phyloP scores from a whole-genome alignment of 306 rosid species.

The Casuarina glauca region DNA sequence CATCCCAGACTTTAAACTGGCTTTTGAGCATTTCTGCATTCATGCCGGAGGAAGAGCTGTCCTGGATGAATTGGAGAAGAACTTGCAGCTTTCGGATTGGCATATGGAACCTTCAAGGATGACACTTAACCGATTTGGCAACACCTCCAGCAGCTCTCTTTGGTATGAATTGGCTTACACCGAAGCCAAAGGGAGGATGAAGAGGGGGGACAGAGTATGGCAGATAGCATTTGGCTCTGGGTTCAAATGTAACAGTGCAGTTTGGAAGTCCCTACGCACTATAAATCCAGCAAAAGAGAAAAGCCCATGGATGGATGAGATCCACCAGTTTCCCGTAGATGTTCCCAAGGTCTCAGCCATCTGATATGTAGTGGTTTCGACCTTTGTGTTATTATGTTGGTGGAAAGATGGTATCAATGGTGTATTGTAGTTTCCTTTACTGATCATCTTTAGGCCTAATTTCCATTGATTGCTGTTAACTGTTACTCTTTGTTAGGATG shows the following conservation, averaged over 20 bases:
- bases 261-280: conserved; percentile 58
- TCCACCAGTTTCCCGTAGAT: conserved; percentile 51
- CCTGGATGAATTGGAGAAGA: conserved; percentile 65
- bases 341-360: conserved; percentile 51
- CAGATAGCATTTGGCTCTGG: conserved; percentile 72
- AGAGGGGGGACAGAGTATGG: conserved; percentile 62
- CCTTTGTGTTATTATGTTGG: conserved; percentile 4
- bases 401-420: neutral
- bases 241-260: conserved; percentile 62
- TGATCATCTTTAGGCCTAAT: neutral
- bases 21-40: conserved; percentile 67
- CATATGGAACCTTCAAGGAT: conserved; percentile 74
- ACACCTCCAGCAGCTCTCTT: conserved; percentile 67
- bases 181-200: conserved; percentile 58
- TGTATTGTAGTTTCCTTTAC: neutral
- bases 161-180: conserved; percentile 66
- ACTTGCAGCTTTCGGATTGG: conserved; percentile 53
- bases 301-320: conserved; percentile 64
- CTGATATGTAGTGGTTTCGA: conserved; percentile 3
- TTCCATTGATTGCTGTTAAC: neutral
- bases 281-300: conserved; percentile 48
- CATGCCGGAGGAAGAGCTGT: conserved; percentile 73
- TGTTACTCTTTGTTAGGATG: neutral
- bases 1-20: conserved; percentile 63
- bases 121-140: conserved; percentile 65